These are phyloP conservation scores for Pyropia yezoensis DNA, from an alignment of 23 red algal genomes.

Conservation along the genomic window DNA sequence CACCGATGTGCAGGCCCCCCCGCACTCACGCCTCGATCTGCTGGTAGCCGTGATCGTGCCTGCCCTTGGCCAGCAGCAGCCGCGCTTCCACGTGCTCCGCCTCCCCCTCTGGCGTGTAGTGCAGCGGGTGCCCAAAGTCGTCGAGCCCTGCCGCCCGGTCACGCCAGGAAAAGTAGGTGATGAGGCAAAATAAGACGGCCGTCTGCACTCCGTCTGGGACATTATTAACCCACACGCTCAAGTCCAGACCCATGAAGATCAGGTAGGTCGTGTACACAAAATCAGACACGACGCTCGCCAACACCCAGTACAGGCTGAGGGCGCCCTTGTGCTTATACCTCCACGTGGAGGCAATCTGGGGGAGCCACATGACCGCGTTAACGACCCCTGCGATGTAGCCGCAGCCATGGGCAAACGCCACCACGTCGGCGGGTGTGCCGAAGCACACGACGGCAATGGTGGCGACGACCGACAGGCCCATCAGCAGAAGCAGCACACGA, in stretches of 20 bases:
- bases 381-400: conserved; percentile 35
- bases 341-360: conserved; percentile 62
- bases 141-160: conserved; percentile 23
- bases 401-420: conserved; percentile 42
- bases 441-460: conserved; percentile 7
- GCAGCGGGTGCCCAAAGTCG: conserved; percentile 13
- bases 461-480: not conserved
- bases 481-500: conserved; percentile 11
- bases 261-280: conserved; percentile 64
- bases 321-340: conserved; percentile 58
- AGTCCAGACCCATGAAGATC: conserved; percentile 25
- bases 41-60: too few species aligned
- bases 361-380: conserved; percentile 80
- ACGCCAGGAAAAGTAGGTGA: conserved; percentile 22
- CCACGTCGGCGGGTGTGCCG: conserved; percentile 1
- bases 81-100: too few species aligned
- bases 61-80: too few species aligned
- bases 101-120: too few species aligned
- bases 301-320: conserved; percentile 56
- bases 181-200: conserved; percentile 28
- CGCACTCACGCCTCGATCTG: too few species aligned
- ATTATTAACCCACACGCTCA: conserved; percentile 77
- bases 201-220: conserved; percentile 69
- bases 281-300: conserved; percentile 57
- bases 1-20: too few species aligned